Evolutionary conservation across 352 stramenopile species (phyloP).

Genomic region (Pythium volutum): DNA sequence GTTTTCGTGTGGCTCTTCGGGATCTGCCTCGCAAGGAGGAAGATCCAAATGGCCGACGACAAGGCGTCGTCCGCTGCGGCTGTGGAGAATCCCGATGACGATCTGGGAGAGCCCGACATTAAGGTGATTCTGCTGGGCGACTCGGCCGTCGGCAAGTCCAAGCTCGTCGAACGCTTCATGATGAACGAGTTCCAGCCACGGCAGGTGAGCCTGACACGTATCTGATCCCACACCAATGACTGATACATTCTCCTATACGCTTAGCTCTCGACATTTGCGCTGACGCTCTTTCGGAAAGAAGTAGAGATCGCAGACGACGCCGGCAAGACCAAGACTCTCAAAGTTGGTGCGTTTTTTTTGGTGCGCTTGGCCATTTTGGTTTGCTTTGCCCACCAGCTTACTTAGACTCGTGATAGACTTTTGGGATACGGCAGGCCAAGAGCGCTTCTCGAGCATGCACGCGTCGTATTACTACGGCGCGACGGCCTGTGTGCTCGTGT

Average conservation of each 20-base stretch:
- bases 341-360: conserved; percentile 46
- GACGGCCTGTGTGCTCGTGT: conserved; percentile 93
- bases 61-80: conserved; percentile 8
- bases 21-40: conserved; percentile 6
- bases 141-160: conserved; percentile 94
- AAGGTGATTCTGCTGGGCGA: conserved; percentile 92
- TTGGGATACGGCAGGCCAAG: conserved; percentile 95
- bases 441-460: conserved; percentile 95
- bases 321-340: conserved; percentile 41
- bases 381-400: neutral
- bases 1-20: conserved; percentile 5
- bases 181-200: conserved; percentile 95
- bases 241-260: neutral
- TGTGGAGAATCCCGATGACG: conserved; percentile 32
- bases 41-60: conserved; percentile 18
- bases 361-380: too few species aligned
- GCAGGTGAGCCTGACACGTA: conserved; percentile 33
- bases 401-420: conserved; percentile 63
- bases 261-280: conserved; percentile 93
- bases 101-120: conserved; percentile 57
- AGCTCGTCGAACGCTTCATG: conserved; percentile 94
- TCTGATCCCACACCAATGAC: neutral
- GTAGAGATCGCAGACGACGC: conserved; percentile 69
- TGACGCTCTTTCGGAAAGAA: conserved; percentile 94
- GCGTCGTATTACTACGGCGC: conserved; percentile 95